Base-by-base conservation (phyloP, 2,329 filamentous ascomycete genomes). In the Scytalidium lignicola region DNA sequence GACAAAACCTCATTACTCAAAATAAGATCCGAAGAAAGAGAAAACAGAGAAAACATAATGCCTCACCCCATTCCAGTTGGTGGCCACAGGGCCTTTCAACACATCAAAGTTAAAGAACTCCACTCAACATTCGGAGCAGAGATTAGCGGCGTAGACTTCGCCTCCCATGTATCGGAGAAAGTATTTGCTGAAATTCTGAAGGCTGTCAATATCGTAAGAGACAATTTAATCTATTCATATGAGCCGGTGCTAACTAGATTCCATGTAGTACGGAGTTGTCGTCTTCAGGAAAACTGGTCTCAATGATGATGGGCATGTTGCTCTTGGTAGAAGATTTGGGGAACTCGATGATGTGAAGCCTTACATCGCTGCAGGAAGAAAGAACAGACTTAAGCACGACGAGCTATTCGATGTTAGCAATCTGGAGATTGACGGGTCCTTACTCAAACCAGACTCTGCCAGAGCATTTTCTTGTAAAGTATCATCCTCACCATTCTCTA, bases 331-430 rank as follows among this genome's bases (percentile, higher is more conserved):
- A 2, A 65, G 65, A 1, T 72, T 81, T 51, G 79, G 77, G 20
- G 73, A 76, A 28, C 70, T 80, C 0, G 77, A 82, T 62, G 72
- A 79, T 55, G 68, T 78, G 26, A 69, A 62, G 15, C 74, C 72
- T 1, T 79, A 74, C 62, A 64, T 72, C 6, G 62, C 62, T 2
- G 65, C 63, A 0, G 75, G 72, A 13, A 70, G 74, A 37, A 68
- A 70, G 54, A 66, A 72, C 50, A 72, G 78, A 18, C 71, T 76
- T 51, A 55, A 61, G 2, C 41, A 73, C 52, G 65, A 69, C 41
- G 72, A 80, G 58, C 68, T 82, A 1, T 80, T 80, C 59, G 78
- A 82, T 53, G 75, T 76, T 0, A 69, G 74, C 47, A 82, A 82
- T 58, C 63, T 79, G n/a, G 69, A 76, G 44, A 65, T 66, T 2